A percentile compares a stretch with the other conserved stretches of the same genome.
phyloP scores from a whole-genome alignment of 768 basidiomycete genomes.

The Kondoa malvinella region DNA sequence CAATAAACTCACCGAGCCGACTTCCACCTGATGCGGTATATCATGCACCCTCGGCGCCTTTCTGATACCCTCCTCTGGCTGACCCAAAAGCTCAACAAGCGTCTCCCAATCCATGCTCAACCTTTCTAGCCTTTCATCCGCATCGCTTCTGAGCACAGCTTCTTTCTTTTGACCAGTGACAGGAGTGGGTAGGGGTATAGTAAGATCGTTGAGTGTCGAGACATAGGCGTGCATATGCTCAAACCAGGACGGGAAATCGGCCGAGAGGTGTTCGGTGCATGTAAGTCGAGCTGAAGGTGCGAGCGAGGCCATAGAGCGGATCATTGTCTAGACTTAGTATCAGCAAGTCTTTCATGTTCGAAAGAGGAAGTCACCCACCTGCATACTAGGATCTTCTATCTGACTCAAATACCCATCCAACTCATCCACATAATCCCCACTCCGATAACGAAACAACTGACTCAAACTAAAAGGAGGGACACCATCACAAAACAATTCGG shows the following conservation, averaged over 20 bases:
- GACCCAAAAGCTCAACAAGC: conserved; percentile 15
- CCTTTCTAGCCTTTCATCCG: conserved; percentile 66
- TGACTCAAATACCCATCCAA: conserved; percentile 52
- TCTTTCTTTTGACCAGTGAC: neutral
- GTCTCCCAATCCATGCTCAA: conserved; percentile 62
- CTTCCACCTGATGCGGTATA: neutral
- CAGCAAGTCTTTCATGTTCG: neutral
- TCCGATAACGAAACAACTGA: conserved; percentile 83
- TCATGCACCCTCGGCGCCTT: neutral
- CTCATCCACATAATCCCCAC: conserved; percentile 49
- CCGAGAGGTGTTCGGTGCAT: conserved; percentile 59
- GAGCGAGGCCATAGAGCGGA: conserved; percentile 75
- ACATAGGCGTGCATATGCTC: conserved; percentile 86
- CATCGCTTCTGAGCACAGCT: conserved; percentile 42
- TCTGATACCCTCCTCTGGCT: neutral
- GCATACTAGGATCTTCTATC: conserved; percentile 65
- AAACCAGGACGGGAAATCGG: conserved; percentile 79
- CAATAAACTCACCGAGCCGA: neutral
- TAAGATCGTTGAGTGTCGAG: conserved; percentile 56
- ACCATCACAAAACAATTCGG: conserved; percentile 89
- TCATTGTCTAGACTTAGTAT: conserved; percentile 46
- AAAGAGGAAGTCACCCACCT: conserved; percentile 41
- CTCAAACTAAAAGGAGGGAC: conserved; percentile 81
- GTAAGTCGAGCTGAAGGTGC: conserved; percentile 60
- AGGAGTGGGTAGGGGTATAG: conserved; percentile 4